Evolutionary conservation across 1,284 basidiomycete genomes (phyloP).

Genomic region (Pseudozyma flocculosa): DNA sequence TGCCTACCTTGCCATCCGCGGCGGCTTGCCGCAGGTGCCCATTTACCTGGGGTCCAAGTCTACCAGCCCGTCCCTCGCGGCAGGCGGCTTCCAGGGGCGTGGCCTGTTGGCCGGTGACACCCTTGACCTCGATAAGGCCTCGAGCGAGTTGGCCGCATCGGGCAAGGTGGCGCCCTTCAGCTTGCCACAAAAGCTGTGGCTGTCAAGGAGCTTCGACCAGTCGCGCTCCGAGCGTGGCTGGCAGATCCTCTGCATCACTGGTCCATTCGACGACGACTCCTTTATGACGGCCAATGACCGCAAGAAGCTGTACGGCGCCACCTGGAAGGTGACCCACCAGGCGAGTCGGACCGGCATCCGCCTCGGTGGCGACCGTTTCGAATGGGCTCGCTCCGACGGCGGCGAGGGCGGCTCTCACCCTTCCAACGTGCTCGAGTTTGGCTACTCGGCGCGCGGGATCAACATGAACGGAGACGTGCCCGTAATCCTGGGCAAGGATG

Average conservation of each 20-base stretch:
- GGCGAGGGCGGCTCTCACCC: slow-evolving; percentile 74
- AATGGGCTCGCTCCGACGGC: slow-evolving; percentile 67
- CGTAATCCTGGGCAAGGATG: slow-evolving; percentile 68
- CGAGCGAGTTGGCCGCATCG: slow-evolving; percentile 6
- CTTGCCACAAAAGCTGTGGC: slow-evolving; percentile 2
- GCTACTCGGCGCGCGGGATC: slow-evolving; percentile 67
- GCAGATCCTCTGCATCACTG: slow-evolving; percentile 65
- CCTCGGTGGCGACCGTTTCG: slow-evolving; percentile 33
- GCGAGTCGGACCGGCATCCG: slow-evolving; percentile 58
- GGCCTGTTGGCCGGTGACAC: slow-evolving; percentile 60
- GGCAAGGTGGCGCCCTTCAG: slow-evolving; percentile 3
- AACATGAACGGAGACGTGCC: slow-evolving; percentile 72
- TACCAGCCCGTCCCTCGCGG: slow-evolving; percentile 48
- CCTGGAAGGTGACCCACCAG: slow-evolving; percentile 26
- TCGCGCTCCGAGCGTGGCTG: slow-evolving; percentile 54
- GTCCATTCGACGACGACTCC: slow-evolving; percentile 68
- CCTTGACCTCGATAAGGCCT: slow-evolving; percentile 5
- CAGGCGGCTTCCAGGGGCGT: slow-evolving; percentile 61
- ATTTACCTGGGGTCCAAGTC: slow-evolving; percentile 64
- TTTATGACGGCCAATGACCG: slow-evolving; percentile 62
- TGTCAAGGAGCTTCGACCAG: slow-evolving; percentile 6
- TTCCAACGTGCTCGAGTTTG: slow-evolving; percentile 71
- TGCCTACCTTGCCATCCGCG: slow-evolving; percentile 65
- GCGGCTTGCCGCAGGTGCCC: slow-evolving; percentile 66
- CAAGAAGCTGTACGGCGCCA: slow-evolving; percentile 7